Base-by-base conservation (phyloP, 164 flowering plant species). In the Cinnamomum micranthum region DNA sequence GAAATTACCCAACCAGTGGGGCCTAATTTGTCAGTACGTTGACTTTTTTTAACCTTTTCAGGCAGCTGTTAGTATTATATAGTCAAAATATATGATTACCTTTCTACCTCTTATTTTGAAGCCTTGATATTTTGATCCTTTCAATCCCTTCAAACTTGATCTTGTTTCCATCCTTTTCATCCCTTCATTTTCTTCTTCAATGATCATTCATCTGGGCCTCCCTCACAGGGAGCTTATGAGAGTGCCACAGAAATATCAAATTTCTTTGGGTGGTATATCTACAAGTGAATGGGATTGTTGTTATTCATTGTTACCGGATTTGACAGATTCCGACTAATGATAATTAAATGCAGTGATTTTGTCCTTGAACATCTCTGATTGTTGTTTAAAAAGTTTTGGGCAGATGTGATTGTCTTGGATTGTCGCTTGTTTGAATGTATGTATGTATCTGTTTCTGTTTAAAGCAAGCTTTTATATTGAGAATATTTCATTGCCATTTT, bases 211-310 rank as follows among this genome's bases (percentile, higher is more conserved):
- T 31, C 35, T 31, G 35, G 35, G 35, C 35, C 35, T 31, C 5
- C 33, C 35, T 31, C 35, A 31, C 35, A 93, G 84, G 88, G 92
- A 51, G 98, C 97, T 72, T 91, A 87, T 76, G 97, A 93, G 41
- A 83, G 84, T 77, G 95, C 98, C 3, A 77, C 84, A 20, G 89
- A 92, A 75, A 88, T 87, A 41, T 80, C 83, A 31, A 74, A 73
- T 71, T 92, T 85, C 73, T 85, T 95, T 67, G 88, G 87, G 6
- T 82, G 79, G 75, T 72, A 75, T 74, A 73, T 72, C n/a, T 82
- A 73, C 75, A 87, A 87, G 51, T 65, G 25, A 28, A 25, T 41
- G 23, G 47, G 7, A 59, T n/a, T n/a, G n/a, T 28, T 19, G 71
- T 27, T 13, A 24, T 51, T 71, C 28, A 27, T 59, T n/a, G 17